Conservation (phyloP, 768 basidiomycete genomes). For the Dacryopinax primogenitus region DNA sequence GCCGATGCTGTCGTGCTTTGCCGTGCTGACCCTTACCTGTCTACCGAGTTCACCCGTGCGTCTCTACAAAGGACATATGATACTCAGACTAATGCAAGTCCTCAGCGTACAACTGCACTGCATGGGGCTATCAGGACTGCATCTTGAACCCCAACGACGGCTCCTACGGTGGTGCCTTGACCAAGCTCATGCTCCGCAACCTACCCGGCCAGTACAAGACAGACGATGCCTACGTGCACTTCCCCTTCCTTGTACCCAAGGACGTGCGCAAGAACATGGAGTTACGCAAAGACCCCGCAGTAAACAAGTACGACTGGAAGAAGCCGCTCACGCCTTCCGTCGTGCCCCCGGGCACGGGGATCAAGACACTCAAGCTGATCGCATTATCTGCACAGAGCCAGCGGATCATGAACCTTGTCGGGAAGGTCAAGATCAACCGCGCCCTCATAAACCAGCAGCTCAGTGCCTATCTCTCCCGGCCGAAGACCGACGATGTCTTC, state of each 20-base stretch:
- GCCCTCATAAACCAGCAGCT: background rate
- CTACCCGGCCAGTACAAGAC: slow-evolving; percentile 23
- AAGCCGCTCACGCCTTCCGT: slow-evolving; percentile 2
- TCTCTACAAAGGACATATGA: background rate
- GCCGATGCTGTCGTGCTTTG: slow-evolving; percentile 24
- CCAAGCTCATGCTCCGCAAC: slow-evolving; percentile 36
- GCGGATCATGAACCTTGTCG: background rate
- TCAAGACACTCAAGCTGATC: slow-evolving; percentile 9
- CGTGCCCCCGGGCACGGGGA: background rate
- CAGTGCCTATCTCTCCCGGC: background rate
- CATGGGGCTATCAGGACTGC: slow-evolving; percentile 17
- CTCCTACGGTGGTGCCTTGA: slow-evolving; percentile 24
- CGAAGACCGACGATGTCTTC: slow-evolving; percentile 7
- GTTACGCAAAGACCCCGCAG: background rate
- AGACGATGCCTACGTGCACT: background rate
- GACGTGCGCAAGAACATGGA: background rate
- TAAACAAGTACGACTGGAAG: background rate
- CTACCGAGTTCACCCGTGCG: slow-evolving; percentile 1
- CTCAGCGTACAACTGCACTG: slow-evolving; percentile 10
- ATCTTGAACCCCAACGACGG: slow-evolving; percentile 15
- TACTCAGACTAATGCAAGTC: background rate
- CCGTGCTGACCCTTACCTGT: slow-evolving; percentile 8
- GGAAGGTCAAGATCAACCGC: background rate
- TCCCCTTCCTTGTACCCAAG: background rate
- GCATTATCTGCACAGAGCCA: background rate